phyloP scores from a whole-genome alignment of 2,329 filamentous ascomycete species.

The Alternaria burnsii region DNA sequence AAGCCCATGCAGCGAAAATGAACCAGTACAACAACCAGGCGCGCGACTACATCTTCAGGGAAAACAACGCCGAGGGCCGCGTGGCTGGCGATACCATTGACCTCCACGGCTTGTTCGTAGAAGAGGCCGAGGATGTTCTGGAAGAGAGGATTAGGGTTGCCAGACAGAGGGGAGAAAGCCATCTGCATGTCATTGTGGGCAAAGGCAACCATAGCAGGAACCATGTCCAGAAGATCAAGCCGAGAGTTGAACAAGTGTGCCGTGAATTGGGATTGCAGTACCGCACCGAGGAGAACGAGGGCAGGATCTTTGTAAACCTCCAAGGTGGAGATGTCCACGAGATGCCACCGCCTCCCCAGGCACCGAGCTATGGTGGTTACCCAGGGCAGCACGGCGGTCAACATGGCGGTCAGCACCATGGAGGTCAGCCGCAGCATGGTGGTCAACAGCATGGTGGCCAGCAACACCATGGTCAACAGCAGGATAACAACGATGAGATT shows the following conservation, averaged over 20 bases:
- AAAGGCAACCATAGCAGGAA: conserved; percentile 87
- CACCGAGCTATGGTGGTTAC: conserved; percentile 49
- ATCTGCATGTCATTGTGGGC: conserved; percentile 94
- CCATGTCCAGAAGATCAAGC: conserved; percentile 93
- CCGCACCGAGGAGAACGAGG: conserved; percentile 86
- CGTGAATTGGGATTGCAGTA: conserved; percentile 83
- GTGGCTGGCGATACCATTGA: conserved; percentile 87
- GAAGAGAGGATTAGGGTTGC: conserved; percentile 85
- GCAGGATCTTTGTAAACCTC: conserved; percentile 87
- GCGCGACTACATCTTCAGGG: conserved; percentile 91
- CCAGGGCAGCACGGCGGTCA: conserved; percentile 53
- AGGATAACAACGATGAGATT: conserved; percentile 62
- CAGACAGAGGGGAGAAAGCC: conserved; percentile 74
- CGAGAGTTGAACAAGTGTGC: conserved; percentile 89
- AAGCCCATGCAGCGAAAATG: conserved; percentile 83
- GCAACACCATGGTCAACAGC: conserved; percentile 48
- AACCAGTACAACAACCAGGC: conserved; percentile 91
- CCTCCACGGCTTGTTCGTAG: conserved; percentile 91
- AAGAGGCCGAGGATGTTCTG: conserved; percentile 91
- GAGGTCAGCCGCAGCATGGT: conserved; percentile 27
- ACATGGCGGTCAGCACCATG: conserved; percentile 12
- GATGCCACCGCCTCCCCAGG: conserved; percentile 52
- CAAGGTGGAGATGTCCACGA: conserved; percentile 68
- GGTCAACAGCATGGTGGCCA: conserved; percentile 1
- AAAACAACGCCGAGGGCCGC: conserved; percentile 83